phyloP scores from a whole-genome alignment of 768 basidiomycete genomes.

The Tylopilus vinaceipallidus region DNA sequence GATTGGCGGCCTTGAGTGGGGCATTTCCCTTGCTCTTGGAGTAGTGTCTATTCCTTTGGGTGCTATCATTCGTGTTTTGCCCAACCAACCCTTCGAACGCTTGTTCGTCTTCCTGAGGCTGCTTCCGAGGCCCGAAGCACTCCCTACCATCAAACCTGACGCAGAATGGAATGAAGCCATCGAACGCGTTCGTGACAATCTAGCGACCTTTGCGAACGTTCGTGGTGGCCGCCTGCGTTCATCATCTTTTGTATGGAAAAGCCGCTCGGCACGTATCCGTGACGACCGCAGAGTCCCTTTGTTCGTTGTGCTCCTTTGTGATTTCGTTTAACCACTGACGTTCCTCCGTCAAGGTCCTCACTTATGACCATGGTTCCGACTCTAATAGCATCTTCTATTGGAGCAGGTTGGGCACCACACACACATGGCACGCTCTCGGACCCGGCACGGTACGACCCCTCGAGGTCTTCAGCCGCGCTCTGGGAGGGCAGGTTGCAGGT shows the following conservation, averaged over 20 bases:
- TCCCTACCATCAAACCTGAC: conserved; percentile 64
- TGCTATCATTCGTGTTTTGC: conserved; percentile 73
- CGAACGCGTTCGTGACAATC: conserved; percentile 80
- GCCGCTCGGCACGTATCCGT: conserved; percentile 59
- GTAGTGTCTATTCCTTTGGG: conserved; percentile 87
- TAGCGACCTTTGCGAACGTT: conserved; percentile 75
- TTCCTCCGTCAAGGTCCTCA: conserved; percentile 51
- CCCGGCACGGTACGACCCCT: conserved; percentile 74
- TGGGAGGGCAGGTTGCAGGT: conserved; percentile 86
- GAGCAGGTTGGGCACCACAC: conserved; percentile 61
- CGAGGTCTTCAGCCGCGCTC: conserved; percentile 75
- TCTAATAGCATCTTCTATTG: conserved; percentile 70
- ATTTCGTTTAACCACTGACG: conserved; percentile 10
- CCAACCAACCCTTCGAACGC: conserved; percentile 75
- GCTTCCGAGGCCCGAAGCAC: conserved; percentile 55
- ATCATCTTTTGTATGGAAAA: conserved; percentile 83
- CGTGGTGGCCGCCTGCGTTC: conserved; percentile 88
- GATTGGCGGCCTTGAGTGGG: conserved; percentile 87
- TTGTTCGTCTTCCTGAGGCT: conserved; percentile 55
- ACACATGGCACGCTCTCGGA: conserved; percentile 61
- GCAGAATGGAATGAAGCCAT: conserved; percentile 78
- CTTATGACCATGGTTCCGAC: conserved; percentile 77
- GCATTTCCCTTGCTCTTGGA: conserved; percentile 86
- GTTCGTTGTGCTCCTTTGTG: conserved; percentile 38
- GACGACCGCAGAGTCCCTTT: conserved; percentile 44